Evolutionary conservation across 2,329 filamentous ascomycete genomes (phyloP).

Genomic region (Colletotrichum tropicale): DNA sequence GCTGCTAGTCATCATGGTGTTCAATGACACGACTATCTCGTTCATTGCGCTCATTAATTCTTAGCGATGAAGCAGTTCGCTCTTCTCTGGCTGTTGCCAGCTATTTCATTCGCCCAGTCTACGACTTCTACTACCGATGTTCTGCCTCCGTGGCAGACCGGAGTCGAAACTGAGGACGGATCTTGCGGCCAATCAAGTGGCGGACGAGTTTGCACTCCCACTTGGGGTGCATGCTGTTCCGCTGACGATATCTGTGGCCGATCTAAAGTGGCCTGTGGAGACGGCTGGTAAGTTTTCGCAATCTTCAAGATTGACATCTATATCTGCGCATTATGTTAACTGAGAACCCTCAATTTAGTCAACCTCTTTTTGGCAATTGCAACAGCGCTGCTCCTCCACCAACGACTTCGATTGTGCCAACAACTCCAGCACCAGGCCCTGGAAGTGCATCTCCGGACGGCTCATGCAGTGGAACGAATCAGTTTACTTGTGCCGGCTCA

Average conservation of each 20-base stretch:
- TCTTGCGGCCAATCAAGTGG: neutral
- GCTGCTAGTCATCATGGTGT: neutral
- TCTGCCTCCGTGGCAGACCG: constrained; percentile 1
- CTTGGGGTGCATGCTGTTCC: neutral
- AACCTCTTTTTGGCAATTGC: neutral
- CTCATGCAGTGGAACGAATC: neutral
- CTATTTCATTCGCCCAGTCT: neutral
- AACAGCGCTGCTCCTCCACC: neutral
- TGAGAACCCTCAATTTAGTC: neutral
- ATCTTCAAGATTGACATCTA: neutral
- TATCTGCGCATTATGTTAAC: neutral
- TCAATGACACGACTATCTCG: neutral
- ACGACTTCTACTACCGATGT: neutral
- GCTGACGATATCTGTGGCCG: neutral
- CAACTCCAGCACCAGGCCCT: neutral
- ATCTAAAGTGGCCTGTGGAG: neutral
- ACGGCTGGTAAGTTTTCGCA: neutral
- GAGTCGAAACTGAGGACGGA: neutral
- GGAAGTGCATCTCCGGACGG: neutral
- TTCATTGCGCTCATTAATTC: neutral
- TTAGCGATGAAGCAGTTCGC: neutral
- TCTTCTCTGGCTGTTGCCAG: neutral
- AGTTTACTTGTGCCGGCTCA: neutral
- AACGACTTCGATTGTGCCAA: neutral
- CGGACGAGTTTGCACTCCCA: neutral